A percentile compares a stretch with the other conserved stretches of the same genome.
Conservation (phyloP, 371 early-diverging fungal species). For the Catenaria anguillulae region DNA sequence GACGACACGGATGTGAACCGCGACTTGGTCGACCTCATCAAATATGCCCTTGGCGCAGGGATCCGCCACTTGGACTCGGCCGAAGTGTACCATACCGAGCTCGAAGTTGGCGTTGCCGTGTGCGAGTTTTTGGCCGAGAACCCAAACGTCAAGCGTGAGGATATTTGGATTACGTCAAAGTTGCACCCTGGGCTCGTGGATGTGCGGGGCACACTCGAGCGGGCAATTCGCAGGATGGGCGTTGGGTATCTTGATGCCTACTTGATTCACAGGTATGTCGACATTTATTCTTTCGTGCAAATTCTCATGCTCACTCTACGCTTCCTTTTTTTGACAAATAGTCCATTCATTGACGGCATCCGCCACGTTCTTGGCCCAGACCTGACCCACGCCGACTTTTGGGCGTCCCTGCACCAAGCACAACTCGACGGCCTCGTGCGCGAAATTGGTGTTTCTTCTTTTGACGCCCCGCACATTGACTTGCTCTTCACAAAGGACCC, state of each 20-base stretch:
- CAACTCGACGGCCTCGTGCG: conserved; percentile 22
- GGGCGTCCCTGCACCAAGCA: conserved; percentile 27
- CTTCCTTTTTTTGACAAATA: no score
- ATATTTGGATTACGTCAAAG: neutral
- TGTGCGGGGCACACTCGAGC: neutral
- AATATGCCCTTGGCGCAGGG: conserved; percentile 11
- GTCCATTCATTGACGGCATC: conserved; percentile 18
- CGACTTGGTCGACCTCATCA: conserved; percentile 12
- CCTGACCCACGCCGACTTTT: conserved; percentile 15
- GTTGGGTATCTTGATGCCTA: conserved; percentile 56
- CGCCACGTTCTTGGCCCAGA: conserved; percentile 11
- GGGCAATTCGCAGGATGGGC: neutral
- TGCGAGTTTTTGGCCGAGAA: neutral
- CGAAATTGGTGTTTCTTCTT: conserved; percentile 43
- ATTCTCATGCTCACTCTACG: conserved; percentile 19
- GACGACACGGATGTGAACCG: conserved; percentile 7
- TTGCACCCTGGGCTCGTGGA: neutral
- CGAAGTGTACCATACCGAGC: conserved; percentile 7
- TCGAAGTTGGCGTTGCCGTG: neutral
- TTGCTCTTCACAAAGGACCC: conserved; percentile 17
- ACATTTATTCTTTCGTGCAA: conserved; percentile 30
- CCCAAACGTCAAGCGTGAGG: neutral
- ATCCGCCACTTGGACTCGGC: conserved; percentile 18
- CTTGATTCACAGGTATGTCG: conserved; percentile 34
- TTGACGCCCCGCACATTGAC: conserved; percentile 20